These are phyloP conservation scores for Metschnikowia amazonensis DNA, from an alignment of 805 yeast genomes.

Conservation along the genomic window DNA sequence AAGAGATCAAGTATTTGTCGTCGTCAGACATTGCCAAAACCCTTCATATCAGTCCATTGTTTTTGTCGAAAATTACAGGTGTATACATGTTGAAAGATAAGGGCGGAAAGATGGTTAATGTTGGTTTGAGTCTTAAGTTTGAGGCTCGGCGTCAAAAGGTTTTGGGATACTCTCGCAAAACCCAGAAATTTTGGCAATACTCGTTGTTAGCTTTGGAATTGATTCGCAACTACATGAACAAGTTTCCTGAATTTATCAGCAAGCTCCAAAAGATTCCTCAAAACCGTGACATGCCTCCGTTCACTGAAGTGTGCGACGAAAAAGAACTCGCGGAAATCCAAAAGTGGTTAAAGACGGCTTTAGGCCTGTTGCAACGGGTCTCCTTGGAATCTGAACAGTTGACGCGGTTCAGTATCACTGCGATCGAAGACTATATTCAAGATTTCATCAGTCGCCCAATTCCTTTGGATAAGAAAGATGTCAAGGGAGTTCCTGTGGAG, in stretches of 20 bases:
- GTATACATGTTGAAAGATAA: constrained; percentile 57
- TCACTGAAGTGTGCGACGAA: constrained; percentile 34
- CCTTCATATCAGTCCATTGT: constrained; percentile 55
- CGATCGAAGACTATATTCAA: constrained; percentile 61
- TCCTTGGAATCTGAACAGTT: constrained; percentile 76
- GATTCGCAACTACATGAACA: constrained; percentile 53
- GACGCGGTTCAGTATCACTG: constrained; percentile 58
- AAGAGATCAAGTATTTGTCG: constrained; percentile 57
- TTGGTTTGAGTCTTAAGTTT: constrained; percentile 83
- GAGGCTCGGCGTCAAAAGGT: constrained; percentile 79
- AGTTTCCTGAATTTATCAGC: constrained; percentile 61
- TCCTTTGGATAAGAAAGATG: constrained; percentile 46
- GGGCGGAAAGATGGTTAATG: constrained; percentile 45
- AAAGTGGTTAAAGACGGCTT: constrained; percentile 49
- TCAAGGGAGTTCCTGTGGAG: constrained; percentile 78
- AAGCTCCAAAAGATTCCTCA: constrained; percentile 24
- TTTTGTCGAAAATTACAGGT: constrained; percentile 76
- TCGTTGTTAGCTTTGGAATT: constrained; percentile 70
- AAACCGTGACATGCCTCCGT: constrained; percentile 35
- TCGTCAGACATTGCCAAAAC: constrained; percentile 60
- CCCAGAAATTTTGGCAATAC: constrained; percentile 69
- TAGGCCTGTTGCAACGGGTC: constrained; percentile 52
- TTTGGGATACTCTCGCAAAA: constrained; percentile 76
- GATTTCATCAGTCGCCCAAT: constrained; percentile 45
- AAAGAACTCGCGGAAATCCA: constrained; percentile 42